phyloP scores from a whole-genome alignment of 208 protist genomes.

The Leishmania gerbilli region DNA sequence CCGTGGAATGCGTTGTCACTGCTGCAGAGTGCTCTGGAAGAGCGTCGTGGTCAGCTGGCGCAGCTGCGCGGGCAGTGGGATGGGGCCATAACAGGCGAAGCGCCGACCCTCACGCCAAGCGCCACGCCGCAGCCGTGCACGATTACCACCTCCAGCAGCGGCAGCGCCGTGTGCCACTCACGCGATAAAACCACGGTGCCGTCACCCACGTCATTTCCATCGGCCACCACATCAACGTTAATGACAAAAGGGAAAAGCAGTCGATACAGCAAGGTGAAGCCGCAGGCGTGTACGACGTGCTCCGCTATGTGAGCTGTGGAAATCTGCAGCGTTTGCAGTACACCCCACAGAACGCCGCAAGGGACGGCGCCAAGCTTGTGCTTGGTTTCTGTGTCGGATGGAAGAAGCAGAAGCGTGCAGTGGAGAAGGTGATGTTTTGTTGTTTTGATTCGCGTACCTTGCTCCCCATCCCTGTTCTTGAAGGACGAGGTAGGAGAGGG shows the following conservation, averaged over 20 bases:
- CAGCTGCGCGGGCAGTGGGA: neutral
- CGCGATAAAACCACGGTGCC: neutral
- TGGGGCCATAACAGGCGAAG: neutral
- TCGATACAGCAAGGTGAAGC: slow-evolving; percentile 21
- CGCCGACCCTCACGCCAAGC: neutral
- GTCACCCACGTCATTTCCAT: neutral
- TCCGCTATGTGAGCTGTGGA: slow-evolving; percentile 8
- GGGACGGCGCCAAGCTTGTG: neutral
- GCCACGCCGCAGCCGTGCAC: neutral
- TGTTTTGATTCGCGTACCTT: neutral
- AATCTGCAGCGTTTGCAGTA: neutral
- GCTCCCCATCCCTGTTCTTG: neutral
- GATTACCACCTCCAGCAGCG: neutral
- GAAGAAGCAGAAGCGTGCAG: neutral
- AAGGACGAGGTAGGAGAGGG: no score
- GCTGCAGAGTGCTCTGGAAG: slow-evolving; percentile 18
- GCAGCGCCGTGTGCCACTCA: neutral
- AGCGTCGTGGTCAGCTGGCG: slow-evolving; percentile 10
- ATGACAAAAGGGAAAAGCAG: neutral
- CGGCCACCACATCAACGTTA: neutral
- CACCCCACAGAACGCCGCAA: neutral
- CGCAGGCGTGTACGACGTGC: slow-evolving; percentile 14
- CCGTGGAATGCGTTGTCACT: slow-evolving; percentile 17
- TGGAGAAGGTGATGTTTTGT: neutral
- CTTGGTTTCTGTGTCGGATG: neutral